Percentiles rank a stretch among this genome's conserved stretches.
Conservation (phyloP, 2,329 filamentous ascomycete genomes). For the Xylaria polymorpha region DNA sequence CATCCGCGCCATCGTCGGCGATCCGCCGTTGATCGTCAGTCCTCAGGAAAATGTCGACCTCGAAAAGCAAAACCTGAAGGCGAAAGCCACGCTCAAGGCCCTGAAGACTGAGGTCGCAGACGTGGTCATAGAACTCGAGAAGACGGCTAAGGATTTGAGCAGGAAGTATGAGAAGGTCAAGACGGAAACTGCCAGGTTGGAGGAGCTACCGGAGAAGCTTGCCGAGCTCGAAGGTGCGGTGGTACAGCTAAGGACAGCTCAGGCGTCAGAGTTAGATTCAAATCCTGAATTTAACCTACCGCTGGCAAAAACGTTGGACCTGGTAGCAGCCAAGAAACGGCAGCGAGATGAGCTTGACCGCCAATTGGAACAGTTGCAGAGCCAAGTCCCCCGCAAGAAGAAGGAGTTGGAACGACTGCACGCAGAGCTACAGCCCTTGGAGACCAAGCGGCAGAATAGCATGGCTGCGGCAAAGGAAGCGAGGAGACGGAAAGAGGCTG, state of each 20-base stretch:
- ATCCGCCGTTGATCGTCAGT: constrained; percentile 86
- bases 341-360: constrained; percentile 69
- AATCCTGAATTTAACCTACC: constrained; percentile 64
- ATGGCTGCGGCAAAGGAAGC: constrained; percentile 77
- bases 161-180: constrained; percentile 63
- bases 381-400: constrained; percentile 71
- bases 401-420: constrained; percentile 75
- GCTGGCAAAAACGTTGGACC: constrained; percentile 65
- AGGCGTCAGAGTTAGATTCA: constrained; percentile 54
- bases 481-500: constrained; percentile 72
- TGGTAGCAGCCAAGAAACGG: constrained; percentile 63
- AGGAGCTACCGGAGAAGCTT: constrained; percentile 64
- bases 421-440: constrained; percentile 74
- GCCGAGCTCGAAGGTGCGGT: constrained; percentile 62
- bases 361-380: constrained; percentile 71
- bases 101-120: constrained; percentile 82
- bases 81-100: constrained; percentile 80
- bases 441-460: constrained; percentile 73
- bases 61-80: constrained; percentile 73
- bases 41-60: constrained; percentile 83
- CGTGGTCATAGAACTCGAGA: constrained; percentile 79
- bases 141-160: constrained; percentile 68
- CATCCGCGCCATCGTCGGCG: constrained; percentile 89
- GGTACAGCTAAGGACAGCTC: constrained; percentile 56
- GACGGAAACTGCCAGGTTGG: constrained; percentile 60